Evolutionary conservation across 1,284 basidiomycete species (phyloP).

Genomic region (Fomitopsis schrenkii): DNA sequence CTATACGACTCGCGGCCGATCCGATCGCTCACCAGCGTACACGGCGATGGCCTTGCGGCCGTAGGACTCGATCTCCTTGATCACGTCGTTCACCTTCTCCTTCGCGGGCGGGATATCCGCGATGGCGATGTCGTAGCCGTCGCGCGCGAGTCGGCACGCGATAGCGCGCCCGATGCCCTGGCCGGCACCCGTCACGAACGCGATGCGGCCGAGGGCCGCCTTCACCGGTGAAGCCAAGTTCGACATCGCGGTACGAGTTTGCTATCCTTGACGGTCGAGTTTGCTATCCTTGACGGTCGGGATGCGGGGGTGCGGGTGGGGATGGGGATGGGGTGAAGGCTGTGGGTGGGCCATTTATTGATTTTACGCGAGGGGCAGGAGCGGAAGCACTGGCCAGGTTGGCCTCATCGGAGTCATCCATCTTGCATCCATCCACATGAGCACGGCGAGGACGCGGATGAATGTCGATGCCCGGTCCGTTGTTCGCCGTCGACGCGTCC

Average conservation of each 20-base stretch:
- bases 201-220: conserved; percentile 27
- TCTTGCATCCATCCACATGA: not conserved
- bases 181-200: conserved; percentile 37
- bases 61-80: conserved; percentile 28
- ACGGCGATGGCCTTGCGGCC: conserved; percentile 29
- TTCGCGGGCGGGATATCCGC: conserved; percentile 31
- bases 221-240: conserved; percentile 23
- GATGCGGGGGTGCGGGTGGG: not conserved
- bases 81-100: conserved; percentile 26
- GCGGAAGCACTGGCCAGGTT: not conserved
- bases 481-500: not conserved
- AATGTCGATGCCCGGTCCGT: not conserved
- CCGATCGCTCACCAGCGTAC: conserved; percentile 21
- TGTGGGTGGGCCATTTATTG: not conserved
- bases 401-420: too few relatives aligned
- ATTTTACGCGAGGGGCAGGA: not conserved
- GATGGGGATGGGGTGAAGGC: not conserved
- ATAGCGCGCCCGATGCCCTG: conserved; percentile 42
- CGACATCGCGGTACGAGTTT: conserved; percentile 9
- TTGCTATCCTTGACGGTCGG: too few relatives aligned
- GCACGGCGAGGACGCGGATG: not conserved
- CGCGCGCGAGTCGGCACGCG: conserved; percentile 35
- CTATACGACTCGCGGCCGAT: not conserved
- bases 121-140: conserved; percentile 36
- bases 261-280: not conserved